These are phyloP conservation scores for Primulina tabacum DNA, from an alignment of 257 asterid species.

Conservation along the genomic window DNA sequence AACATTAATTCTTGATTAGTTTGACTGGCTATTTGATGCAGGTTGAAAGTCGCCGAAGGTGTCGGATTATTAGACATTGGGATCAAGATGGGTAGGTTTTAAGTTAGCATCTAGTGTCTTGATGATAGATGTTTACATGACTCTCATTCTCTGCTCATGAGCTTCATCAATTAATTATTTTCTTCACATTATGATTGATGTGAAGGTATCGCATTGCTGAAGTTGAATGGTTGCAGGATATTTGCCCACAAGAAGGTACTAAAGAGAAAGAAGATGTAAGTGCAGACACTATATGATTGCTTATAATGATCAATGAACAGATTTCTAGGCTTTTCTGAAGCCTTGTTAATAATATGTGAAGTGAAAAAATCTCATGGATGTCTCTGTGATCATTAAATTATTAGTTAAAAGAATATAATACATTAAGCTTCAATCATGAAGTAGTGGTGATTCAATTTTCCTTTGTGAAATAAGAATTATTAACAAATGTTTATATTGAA, in stretches of 20 bases:
- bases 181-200: conserved; percentile 13
- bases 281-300: conserved; percentile 1
- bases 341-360: neutral
- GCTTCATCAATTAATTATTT: conserved; percentile 23
- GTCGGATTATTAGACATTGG: conserved; percentile 71
- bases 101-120: conserved; percentile 13
- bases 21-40: conserved; percentile 35
- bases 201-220: conserved; percentile 93
- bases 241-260: conserved; percentile 55
- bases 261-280: conserved; percentile 73
- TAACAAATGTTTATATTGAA: too few species aligned
- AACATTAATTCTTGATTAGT: conserved; percentile 19
- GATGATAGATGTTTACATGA: conserved; percentile 1
- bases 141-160: conserved; percentile 5
- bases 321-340: neutral
- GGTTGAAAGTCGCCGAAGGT: conserved; percentile 95
- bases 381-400: too few species aligned
- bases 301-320: neutral
- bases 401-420: too few species aligned
- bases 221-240: conserved; percentile 87
- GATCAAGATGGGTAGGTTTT: conserved; percentile 90
- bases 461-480: too few species aligned
- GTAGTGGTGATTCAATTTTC: too few species aligned
- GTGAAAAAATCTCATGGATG: too few species aligned
- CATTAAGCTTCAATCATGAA: too few species aligned